phyloP scores from a whole-genome alignment of 257 asterid genomes.

The Anisodus tanguticus region DNA sequence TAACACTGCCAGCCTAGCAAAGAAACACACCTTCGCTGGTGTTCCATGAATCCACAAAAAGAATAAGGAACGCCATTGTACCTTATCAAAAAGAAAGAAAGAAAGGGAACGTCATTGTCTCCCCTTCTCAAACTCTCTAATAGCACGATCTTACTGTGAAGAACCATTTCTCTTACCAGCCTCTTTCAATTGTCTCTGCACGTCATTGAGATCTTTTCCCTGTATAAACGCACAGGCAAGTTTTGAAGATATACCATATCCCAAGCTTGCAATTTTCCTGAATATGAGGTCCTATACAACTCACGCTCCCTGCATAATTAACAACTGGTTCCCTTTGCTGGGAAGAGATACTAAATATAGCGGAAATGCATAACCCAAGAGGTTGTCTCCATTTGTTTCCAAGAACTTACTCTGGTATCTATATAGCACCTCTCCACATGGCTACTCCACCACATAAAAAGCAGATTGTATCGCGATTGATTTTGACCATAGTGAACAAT shows the following conservation, averaged over 20 bases:
- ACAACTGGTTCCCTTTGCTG: background rate
- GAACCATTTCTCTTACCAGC: conserved; percentile 14
- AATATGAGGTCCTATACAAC: background rate
- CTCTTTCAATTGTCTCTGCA: background rate
- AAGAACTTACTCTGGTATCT: background rate
- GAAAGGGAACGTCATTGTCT: background rate
- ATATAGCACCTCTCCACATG: background rate
- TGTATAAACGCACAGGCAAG: background rate
- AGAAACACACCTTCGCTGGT: background rate
- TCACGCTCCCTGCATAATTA: background rate
- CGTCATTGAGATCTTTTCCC: conserved; percentile 9
- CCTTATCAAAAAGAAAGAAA: no score
- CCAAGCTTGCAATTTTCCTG: background rate
- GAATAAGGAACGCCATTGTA: background rate
- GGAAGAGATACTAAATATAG: background rate
- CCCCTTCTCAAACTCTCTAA: background rate
- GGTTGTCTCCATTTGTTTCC: background rate
- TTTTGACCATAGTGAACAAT: background rate
- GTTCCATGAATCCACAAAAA: background rate
- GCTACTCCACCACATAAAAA: background rate
- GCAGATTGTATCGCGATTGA: background rate
- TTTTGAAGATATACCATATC: background rate
- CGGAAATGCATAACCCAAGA: background rate
- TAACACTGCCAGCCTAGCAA: background rate
- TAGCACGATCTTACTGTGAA: background rate